phyloP scores from a whole-genome alignment of 805 yeast genomes.

The Metschnikowia noctiluminum region DNA sequence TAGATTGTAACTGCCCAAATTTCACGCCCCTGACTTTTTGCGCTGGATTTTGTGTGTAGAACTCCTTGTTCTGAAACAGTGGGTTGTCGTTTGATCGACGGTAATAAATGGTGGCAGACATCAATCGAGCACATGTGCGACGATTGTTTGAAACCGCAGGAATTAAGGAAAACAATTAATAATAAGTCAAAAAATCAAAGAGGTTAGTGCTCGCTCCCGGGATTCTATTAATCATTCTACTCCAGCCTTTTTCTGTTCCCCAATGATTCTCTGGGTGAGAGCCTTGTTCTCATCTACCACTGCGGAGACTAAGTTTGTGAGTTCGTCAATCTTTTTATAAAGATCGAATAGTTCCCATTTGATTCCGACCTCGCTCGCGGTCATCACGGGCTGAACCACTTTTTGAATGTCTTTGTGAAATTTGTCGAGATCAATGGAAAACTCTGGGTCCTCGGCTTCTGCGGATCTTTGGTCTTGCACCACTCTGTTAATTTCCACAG shows the following conservation, averaged over 20 bases:
- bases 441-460: slow-evolving; percentile 67
- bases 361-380: slow-evolving; percentile 52
- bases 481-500: slow-evolving; percentile 36
- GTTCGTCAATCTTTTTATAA: slow-evolving; percentile 48
- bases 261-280: slow-evolving; percentile 12
- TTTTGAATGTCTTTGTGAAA: slow-evolving; percentile 52
- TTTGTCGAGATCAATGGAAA: slow-evolving; percentile 44
- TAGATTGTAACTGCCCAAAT: too few relatives aligned
- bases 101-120: too few relatives aligned
- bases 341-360: slow-evolving; percentile 63
- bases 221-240: too few relatives aligned
- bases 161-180: too few relatives aligned
- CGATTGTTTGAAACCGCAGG: too few relatives aligned
- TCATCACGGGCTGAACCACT: slow-evolving; percentile 56
- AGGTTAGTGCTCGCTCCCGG: too few relatives aligned
- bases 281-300: slow-evolving; percentile 35
- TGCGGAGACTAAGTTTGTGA: slow-evolving; percentile 38
- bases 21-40: too few relatives aligned
- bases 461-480: slow-evolving; percentile 56
- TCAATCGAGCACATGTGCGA: too few relatives aligned
- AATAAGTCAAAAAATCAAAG: too few relatives aligned
- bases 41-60: too few relatives aligned
- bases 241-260: neutral
- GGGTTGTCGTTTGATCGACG: too few relatives aligned
- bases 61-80: too few relatives aligned